A percentile compares a stretch with the other conserved stretches of the same genome.
These are phyloP conservation scores for Aquilaria sinensis DNA, from an alignment of 345 rosid genomes.

Conservation along the genomic window DNA sequence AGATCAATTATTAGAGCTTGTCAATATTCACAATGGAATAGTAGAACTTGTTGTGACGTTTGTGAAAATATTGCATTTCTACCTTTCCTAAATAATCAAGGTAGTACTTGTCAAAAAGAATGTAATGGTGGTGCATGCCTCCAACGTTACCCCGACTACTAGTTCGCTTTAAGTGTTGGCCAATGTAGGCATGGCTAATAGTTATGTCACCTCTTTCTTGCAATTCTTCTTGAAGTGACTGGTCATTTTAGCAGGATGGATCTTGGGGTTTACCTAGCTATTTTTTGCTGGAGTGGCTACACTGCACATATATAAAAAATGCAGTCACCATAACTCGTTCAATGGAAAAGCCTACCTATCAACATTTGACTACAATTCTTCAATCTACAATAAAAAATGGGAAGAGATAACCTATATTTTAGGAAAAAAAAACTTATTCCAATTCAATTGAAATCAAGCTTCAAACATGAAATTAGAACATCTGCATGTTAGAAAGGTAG, in stretches of 20 bases:
- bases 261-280: background rate
- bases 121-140: slow-evolving; percentile 88
- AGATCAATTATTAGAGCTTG: slow-evolving; percentile 70
- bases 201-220: slow-evolving; percentile 94
- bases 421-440: too few relatives aligned
- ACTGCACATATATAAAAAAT: background rate
- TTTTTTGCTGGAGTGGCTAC: too few relatives aligned
- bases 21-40: slow-evolving; percentile 82
- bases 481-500: too few relatives aligned
- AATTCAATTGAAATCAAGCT: too few relatives aligned
- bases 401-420: too few relatives aligned
- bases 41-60: slow-evolving; percentile 66
- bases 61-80: slow-evolving; percentile 89
- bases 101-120: slow-evolving; percentile 88
- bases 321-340: too few relatives aligned
- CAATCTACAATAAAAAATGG: too few relatives aligned
- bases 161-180: slow-evolving; percentile 76
- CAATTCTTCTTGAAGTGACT: slow-evolving; percentile 76
- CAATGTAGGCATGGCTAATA: slow-evolving; percentile 76
- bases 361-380: too few relatives aligned
- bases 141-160: slow-evolving; percentile 92
- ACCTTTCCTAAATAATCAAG: slow-evolving; percentile 84
- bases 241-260: slow-evolving; percentile 30
- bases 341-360: too few relatives aligned
- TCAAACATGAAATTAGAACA: too few relatives aligned